Evolutionary conservation across 371 early-diverging fungal species (phyloP), one percentile per base, ranked within the genome.

Genomic region (Mortierella sp.): DNA sequence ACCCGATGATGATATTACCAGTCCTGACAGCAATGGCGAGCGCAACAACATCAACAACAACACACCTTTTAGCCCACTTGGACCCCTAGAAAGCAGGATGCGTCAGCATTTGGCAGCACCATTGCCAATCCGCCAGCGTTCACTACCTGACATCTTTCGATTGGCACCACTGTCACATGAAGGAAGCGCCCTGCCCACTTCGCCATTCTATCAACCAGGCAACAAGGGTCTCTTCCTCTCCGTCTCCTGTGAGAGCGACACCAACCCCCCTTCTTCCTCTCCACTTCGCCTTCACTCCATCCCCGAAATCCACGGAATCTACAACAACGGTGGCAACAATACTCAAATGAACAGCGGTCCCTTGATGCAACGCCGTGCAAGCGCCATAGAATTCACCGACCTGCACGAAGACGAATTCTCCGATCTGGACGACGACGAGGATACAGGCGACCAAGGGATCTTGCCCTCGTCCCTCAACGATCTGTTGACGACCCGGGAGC

Each of bases 381-480:
- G 75, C 43, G 75, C 75, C 58, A 41, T 63, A 77, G 74, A 14
- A 77, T 80, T 32, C 68, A 55, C 38, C 72, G 68, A 16, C 83
- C 89, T 63, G 84, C 79, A 58, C 76, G 77, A 65, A 1, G 81
- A 88, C 18, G 90, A 89, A 2, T 75, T 56, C 70, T 76, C 83
- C 8, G 80, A 82, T 41, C 83, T 81, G 16, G 80, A 83, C 51
- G 51, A 51, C 51, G 51, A 51, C 18, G 81, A 84, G 21, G 78
- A 80, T 49, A 63, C 63, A 32, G 74, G 72, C 10, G 84, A 88
- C 12, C 89, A 90, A 75, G 90, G 89, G 16, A 87, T 91, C 80
- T 73, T 93, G 12, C 93, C 93, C 5, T 89, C 93, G 7, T 93
- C 93, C 12, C 78, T 93, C n/a, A 91, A 90, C 63, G 93, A 93